phyloP scores from a whole-genome alignment of 2,329 filamentous ascomycete species.

The Colletotrichum endophyticum region DNA sequence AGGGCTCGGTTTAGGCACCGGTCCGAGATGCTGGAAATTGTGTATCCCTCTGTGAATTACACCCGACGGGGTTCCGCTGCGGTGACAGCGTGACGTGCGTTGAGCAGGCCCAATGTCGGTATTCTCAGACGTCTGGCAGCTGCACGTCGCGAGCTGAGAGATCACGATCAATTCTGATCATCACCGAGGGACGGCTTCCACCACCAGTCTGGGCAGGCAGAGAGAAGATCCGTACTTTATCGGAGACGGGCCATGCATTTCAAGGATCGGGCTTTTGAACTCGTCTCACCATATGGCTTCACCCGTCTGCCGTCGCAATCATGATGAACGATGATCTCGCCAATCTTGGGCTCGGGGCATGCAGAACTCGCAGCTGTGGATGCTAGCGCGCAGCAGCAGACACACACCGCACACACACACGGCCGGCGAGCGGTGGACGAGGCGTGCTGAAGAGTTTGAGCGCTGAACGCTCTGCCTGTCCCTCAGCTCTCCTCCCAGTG shows the following conservation, averaged over 20 bases:
- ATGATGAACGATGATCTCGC: conserved; percentile 10
- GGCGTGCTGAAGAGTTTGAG: not conserved
- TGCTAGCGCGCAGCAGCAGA: not conserved
- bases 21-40: not conserved
- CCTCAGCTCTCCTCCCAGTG: not conserved
- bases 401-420: not conserved
- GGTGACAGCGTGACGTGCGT: not conserved
- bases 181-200: conserved; percentile 3
- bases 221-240: conserved; percentile 14
- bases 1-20: not conserved
- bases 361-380: not conserved
- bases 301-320: not conserved
- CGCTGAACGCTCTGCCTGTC: not conserved
- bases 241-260: not conserved
- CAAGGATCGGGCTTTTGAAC: not conserved
- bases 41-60: not conserved
- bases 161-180: not conserved
- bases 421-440: not conserved
- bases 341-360: conserved; percentile 10
- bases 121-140: not conserved
- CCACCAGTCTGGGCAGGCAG: not conserved
- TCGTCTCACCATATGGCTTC: not conserved
- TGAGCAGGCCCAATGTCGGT: not conserved
- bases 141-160: not conserved
- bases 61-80: not conserved